Base-by-base conservation (phyloP, 495 filamentous ascomycete genomes). In the Oidiodendron maius region DNA sequence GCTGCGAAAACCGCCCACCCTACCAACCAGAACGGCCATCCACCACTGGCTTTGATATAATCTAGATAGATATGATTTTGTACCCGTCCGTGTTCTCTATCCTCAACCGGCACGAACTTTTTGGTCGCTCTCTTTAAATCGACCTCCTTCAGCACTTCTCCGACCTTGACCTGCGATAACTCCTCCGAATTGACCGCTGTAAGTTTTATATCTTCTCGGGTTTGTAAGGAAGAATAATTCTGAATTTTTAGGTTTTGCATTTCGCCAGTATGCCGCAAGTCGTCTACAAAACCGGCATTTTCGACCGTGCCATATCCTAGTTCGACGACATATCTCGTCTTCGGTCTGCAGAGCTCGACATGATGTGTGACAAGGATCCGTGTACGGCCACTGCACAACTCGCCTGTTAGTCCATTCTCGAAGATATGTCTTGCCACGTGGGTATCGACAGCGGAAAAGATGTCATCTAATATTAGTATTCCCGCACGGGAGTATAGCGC, bases 361-460 rank as follows among this genome's bases (percentile, higher is more conserved):
- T 93, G 88, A 57, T 94, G 88, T 2, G 88, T 94, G 8, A 89
- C 88, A 22, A 94, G 58, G 37, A 94, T 82, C 28, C 88, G 72
- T 2, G 88, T 94, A 32, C 88, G 71, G 0, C 80, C 82, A n/a
- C 68, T 48, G 35, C 78, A 78, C 11, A 93, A 63, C 24, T 81
- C 74, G 0, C 88, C 88, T 15, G 74, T 83, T 6, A 94, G 64
- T 43, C 46, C 84, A 83, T 22, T 68, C 46, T 91, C 82, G 49
- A 84, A 88, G 40, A 91, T 78, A 56, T 87, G 83, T 17, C 78
- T 75, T 12, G 87, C 88, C 39, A 89, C 86, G 60, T 91, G 86
- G 10, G 85, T 75, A 56, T 80, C 77, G 10, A 83, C 78, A 25
- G 80, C 80, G 50, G 83, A 87, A 63, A 94, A 94, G 32, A 94